These are phyloP conservation scores for Russula olivacea DNA, from an alignment of 768 basidiomycete species.

Conservation along the genomic window DNA sequence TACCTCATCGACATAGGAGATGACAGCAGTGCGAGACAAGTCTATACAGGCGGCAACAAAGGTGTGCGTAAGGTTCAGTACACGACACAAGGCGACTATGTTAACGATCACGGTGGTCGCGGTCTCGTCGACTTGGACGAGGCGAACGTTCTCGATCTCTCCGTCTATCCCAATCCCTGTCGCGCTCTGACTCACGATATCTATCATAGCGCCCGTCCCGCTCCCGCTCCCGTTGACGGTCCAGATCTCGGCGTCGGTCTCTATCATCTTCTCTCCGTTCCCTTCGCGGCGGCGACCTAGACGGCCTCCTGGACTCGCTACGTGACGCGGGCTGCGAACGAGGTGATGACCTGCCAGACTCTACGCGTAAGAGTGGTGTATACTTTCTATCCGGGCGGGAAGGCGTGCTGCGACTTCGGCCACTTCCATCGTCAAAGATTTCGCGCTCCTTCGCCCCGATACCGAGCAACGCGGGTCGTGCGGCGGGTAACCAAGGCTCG, in stretches of 20 bases:
- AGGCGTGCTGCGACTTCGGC: slow-evolving; percentile 36
- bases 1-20: slow-evolving; percentile 28
- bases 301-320: slow-evolving; percentile 10
- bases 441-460: slow-evolving; percentile 91
- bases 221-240: not conserved
- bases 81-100: not conserved
- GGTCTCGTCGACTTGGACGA: slow-evolving; percentile 12
- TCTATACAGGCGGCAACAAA: not conserved
- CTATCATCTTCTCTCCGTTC: slow-evolving; percentile 9
- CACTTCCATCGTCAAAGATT: slow-evolving; percentile 61
- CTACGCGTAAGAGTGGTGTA: slow-evolving; percentile 73
- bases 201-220: slow-evolving; percentile 6
- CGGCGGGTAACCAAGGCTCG: slow-evolving; percentile 75
- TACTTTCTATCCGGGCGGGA: slow-evolving; percentile 68
- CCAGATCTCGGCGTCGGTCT: slow-evolving; percentile 7
- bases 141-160: slow-evolving; percentile 17
- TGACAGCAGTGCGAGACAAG: not conserved
- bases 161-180: slow-evolving; percentile 15
- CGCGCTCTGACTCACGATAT: slow-evolving; percentile 26
- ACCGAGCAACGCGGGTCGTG: slow-evolving; percentile 82
- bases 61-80: not conserved
- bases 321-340: slow-evolving; percentile 11
- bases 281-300: slow-evolving; percentile 4
- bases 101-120: slow-evolving; percentile 5
- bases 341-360: slow-evolving; percentile 32